Base-by-base conservation (phyloP, 441 rosid species). In the Lagerstroemia fauriei region DNA sequence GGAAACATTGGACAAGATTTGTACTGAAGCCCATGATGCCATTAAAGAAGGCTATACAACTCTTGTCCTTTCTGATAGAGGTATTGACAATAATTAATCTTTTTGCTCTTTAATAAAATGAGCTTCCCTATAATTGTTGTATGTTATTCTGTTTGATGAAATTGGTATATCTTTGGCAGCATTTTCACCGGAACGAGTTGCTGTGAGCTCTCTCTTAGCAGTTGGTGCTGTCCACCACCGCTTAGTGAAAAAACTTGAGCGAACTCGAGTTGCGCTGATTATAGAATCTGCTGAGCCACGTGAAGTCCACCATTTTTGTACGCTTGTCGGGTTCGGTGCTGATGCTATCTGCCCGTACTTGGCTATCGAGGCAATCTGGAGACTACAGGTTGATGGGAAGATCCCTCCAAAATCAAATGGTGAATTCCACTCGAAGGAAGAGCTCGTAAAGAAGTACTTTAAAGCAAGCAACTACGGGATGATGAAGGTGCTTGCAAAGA, bases 401-500 rank as follows among this genome's bases (percentile, higher is more conserved):
- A 93, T 97, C 84, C 98, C 98, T 59, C 95, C 97, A 25, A 95
- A 94, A 87, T 89, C 96, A 77, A 89, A 81, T n/a, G 99, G 99
- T 14, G 95, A 91, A 77, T 92, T 95, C 87, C 92, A 87, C 86
- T 92, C 96, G 31, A 94, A 95, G 92, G 92, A 89, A 32, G 99
- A 95, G 87, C 90, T 95, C 85, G 93, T 95, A 65, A 94, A 93
- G 87, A 95, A 91, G 89, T 97, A 95, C 89, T 97, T 93, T 89
- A 95, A 94, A 87, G 99, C 99, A 74, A 97, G 99, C 89, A 95
- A 89, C 89, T 97, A 95, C 83, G 99, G 99, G 80, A 97, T 97
- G 99, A 97, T 97, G 99, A 97, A 97, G 89, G 99, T 97, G 84
- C 98, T 97, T 73, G 99, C 99, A 41, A 97, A 95, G 85, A 97